Evolutionary conservation across 176 grass and related monocot species (phyloP), one percentile per base, ranked within the genome.

Genomic region (Eragrostis nindensis): DNA sequence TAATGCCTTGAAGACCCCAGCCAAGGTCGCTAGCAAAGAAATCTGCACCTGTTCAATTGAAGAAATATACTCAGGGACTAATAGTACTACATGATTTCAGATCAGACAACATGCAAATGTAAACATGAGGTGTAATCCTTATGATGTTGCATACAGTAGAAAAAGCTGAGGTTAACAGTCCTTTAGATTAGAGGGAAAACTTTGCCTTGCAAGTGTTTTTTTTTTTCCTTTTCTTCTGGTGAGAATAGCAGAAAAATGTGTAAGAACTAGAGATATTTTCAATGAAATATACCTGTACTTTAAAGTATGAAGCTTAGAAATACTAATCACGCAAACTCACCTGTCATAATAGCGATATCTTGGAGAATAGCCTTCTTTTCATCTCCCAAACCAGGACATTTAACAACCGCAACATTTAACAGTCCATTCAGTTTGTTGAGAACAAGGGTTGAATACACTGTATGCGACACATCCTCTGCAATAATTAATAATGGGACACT

Each of bases 291-390:
- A 7, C 8, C 13, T 56, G 47, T 67, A 56, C 0, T 7, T 55
- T 56, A 70, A 68, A 22, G 22, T 9, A 39, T n/a, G 61, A 73
- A 78, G 19, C 36, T 70, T 73, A 57, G n/a, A 14, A 83, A 63
- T 21, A 44, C 22, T 70, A 53, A 43, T 65, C 59, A 9, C 17
- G 16, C 67, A 82, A 45, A 57, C 74, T 82, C 69, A 98, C 95
- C 95, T 91, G 92, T 98, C 89, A 98, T 90, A 52, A 88, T 93
- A 85, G 92, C 92, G 87, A 98, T 98, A 83, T 98, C 95, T 87
- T 94, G 95, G 19, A 98, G 89, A 81, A 93, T 85, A 66, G 87
- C 95, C 83, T 92, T 94, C 89, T 98, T 98, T 76, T 87, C 90
- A 69, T 98, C 90, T 29, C 86, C 88, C 73, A 98, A 52, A 53